These are phyloP conservation scores for Talaromyces amestolkiae DNA, from an alignment of 2,329 filamentous ascomycete genomes.

Conservation along the genomic window DNA sequence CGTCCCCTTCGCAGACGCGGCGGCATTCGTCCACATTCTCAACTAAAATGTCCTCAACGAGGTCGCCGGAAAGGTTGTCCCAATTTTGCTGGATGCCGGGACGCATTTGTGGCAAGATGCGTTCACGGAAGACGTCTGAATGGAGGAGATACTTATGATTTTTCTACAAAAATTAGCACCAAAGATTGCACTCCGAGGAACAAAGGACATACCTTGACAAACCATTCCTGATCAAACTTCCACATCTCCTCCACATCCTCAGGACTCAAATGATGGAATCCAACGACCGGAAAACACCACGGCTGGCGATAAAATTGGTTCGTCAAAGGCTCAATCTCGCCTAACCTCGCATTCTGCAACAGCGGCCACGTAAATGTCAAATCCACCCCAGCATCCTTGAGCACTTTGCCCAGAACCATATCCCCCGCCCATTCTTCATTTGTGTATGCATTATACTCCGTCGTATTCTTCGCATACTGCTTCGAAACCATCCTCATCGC, in stretches of 20 bases:
- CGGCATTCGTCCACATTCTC: constrained; percentile 34
- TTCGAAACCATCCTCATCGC: constrained; percentile 48
- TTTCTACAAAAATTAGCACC: constrained; percentile 21
- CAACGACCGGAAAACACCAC: constrained; percentile 52
- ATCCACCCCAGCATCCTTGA: constrained; percentile 47
- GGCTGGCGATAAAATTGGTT: constrained; percentile 40
- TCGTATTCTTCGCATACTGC: constrained; percentile 42
- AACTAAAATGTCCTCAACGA: constrained; percentile 30
- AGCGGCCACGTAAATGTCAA: constrained; percentile 51
- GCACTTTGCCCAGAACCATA: constrained; percentile 49
- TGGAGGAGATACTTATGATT: constrained; percentile 33
- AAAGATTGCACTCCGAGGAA: not conserved
- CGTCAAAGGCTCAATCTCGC: constrained; percentile 46
- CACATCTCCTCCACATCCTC: constrained; percentile 45
- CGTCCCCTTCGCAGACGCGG: constrained; percentile 27
- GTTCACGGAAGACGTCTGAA: constrained; percentile 39
- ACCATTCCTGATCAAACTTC: constrained; percentile 51
- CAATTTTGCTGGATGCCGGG: constrained; percentile 29
- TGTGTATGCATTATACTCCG: constrained; percentile 48
- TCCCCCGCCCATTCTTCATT: constrained; percentile 51
- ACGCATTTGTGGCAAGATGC: constrained; percentile 34
- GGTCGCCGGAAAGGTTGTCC: constrained; percentile 35
- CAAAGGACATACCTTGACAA: constrained; percentile 56
- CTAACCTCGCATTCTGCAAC: constrained; percentile 43
- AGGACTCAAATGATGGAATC: constrained; percentile 51